A percentile compares a stretch with the other conserved stretches of the same genome.
Evolutionary conservation across 352 stramenopile species (phyloP).

Genomic region (Thalassiosira exigua): DNA sequence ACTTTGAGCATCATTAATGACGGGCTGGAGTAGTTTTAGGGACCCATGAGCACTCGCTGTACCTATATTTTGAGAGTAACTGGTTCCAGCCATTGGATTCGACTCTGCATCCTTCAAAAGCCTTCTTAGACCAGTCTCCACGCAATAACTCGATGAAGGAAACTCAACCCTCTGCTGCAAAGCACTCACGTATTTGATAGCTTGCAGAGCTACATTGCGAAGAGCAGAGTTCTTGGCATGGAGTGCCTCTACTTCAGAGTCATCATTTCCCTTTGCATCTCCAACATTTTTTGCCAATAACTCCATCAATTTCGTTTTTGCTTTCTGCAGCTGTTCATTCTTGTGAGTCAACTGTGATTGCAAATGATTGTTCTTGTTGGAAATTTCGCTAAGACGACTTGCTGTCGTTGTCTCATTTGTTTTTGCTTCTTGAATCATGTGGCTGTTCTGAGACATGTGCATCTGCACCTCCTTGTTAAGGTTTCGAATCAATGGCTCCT

Average conservation of each 20-base stretch:
- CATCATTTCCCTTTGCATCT: neutral
- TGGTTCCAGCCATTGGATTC: neutral
- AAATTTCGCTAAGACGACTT: no score
- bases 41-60: neutral
- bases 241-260: constrained; percentile 1
- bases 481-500: neutral
- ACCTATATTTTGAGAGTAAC: neutral
- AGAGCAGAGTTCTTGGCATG: constrained; percentile 24
- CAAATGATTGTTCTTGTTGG: no score
- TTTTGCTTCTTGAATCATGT: no score
- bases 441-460: neutral
- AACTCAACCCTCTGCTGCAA: constrained; percentile 16
- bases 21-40: constrained; percentile 20
- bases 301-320: no score
- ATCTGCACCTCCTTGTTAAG: neutral
- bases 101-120: constrained; percentile 3
- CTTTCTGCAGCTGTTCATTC: no score
- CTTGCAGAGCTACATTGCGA: constrained; percentile 32
- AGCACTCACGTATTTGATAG: constrained; percentile 26
- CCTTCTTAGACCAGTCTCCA: constrained; percentile 13
- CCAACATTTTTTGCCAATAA: neutral
- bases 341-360: no score
- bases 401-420: no score
- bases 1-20: constrained; percentile 33
- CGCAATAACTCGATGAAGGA: no score